Base-by-base conservation (phyloP, 495 filamentous ascomycete species). In the Aspergillus diversus region DNA sequence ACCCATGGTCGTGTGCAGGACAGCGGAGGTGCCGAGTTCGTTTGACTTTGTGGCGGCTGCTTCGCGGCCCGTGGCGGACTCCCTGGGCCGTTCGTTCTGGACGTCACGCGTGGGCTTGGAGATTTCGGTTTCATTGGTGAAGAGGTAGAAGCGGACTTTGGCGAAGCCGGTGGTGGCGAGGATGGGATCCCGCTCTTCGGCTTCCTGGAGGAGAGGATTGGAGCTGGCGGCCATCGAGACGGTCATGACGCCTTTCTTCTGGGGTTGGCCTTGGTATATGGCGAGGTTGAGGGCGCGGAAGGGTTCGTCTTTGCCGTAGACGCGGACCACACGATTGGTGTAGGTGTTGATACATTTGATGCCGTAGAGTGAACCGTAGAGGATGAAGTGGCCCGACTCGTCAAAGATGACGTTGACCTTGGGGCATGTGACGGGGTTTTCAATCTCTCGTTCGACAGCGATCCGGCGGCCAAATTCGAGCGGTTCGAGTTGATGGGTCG, bases 141-240 rank as follows among this genome's bases (percentile, higher is more conserved):
- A 99, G 84, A 97, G 91, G 82, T 98, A 99, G 81, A 99, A 99
- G 55, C 95, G 90, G 35, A 91, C 86, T 74, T 97, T 99, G 64
- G 88, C 90, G 31, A 89, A 87, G 1, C 90, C 93, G 0, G 94
- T 97, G 39, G 84, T 82, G 47, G 96, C 79, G 17, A 99, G 82
- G 74, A 98, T 92, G 0, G 95, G 92, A 74, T 99, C 95, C 63
- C 95, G 86, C 39, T 87, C 86, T 76, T 97, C 92, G 16, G 95
- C 92, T 77, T 97, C 95, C 68, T 92, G 90, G 15, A 99, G 84
- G 11, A 99, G 86, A 0, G 95, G 95, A 71, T 99, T 99, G 65
- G 83, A 87, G 52, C 90, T 93, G 3, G 95, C 96, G 4, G 95
- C 95, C 95, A 99, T 99, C 46, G 92, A 92, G n/a, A 99, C 89